Evolutionary conservation across 768 basidiomycete genomes (phyloP).

Genomic region (Crepidotus variabilis): DNA sequence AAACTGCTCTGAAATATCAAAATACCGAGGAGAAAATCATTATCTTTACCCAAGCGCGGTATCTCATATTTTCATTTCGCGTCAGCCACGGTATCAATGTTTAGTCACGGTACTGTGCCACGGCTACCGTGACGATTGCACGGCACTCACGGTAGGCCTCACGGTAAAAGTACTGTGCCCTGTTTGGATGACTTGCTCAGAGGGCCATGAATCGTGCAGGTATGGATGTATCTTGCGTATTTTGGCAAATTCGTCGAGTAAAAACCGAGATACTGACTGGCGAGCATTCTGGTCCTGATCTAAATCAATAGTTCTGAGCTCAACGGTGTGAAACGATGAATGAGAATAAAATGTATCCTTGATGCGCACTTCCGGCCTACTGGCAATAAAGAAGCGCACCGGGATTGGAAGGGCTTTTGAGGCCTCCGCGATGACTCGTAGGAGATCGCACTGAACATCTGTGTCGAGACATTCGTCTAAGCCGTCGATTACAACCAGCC

Average conservation of each 20-base stretch:
- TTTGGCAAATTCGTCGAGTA: conserved; percentile 8
- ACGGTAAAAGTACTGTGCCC: too few relatives aligned
- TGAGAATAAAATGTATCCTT: conserved; percentile 6
- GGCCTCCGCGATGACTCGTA: conserved; percentile 1
- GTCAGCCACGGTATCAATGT: too few relatives aligned
- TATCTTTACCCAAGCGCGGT: too few relatives aligned
- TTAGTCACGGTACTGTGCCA: too few relatives aligned
- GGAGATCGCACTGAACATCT: conserved; percentile 5
- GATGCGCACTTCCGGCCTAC: conserved; percentile 15
- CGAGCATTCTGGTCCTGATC: conserved; percentile 7
- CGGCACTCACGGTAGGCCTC: too few relatives aligned
- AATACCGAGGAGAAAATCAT: too few relatives aligned
- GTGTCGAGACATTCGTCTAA: conserved; percentile 13
- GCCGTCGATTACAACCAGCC: conserved; percentile 15
- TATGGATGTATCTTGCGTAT: neutral
- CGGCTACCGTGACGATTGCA: too few relatives aligned
- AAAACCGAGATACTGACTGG: conserved; percentile 8
- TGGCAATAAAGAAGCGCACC: conserved; percentile 13
- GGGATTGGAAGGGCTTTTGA: neutral
- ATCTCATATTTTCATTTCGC: too few relatives aligned
- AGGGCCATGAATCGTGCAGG: neutral
- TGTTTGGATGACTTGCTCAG: neutral
- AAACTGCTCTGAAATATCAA: too few relatives aligned
- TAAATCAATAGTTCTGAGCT: conserved; percentile 1
- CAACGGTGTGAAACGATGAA: neutral